These are phyloP conservation scores for Aegilops longissima DNA, from an alignment of 176 grass and related monocot genomes.

Conservation along the genomic window DNA sequence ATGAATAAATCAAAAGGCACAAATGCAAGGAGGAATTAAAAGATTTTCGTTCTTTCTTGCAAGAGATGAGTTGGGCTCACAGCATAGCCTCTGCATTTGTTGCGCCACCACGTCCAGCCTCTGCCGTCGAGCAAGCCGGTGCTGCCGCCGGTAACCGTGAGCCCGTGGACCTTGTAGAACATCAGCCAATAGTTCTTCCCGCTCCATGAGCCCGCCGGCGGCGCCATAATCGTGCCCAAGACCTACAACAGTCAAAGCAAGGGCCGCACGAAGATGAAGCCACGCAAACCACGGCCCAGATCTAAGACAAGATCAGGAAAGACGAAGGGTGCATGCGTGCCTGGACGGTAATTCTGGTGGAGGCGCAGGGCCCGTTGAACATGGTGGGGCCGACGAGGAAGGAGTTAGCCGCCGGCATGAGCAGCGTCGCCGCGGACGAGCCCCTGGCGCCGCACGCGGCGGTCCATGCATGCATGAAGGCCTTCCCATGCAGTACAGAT, in stretches of 20 bases:
- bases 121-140: constrained; percentile 28
- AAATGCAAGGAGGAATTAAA: neutral
- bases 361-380: constrained; percentile 46
- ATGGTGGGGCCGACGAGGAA: constrained; percentile 36
- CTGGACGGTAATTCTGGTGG: constrained; percentile 37
- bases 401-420: constrained; percentile 24
- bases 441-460: constrained; percentile 31
- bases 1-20: neutral
- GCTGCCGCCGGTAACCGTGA: constrained; percentile 46
- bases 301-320: neutral
- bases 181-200: constrained; percentile 21
- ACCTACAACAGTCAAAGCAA: constrained; percentile 20
- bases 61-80: constrained; percentile 5
- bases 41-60: neutral
- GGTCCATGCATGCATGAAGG: constrained; percentile 43
- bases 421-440: constrained; percentile 8
- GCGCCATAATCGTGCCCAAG: constrained; percentile 34
- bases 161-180: constrained; percentile 33
- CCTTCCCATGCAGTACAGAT: constrained; percentile 6
- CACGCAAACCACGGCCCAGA: neutral
- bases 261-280: neutral
- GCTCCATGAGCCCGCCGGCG: constrained; percentile 27
- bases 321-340: neutral
- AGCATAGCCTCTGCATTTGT: neutral
- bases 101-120: constrained; percentile 28